Conservation (phyloP, 148 eudicot species). For the Vaccinium myrtillus region DNA sequence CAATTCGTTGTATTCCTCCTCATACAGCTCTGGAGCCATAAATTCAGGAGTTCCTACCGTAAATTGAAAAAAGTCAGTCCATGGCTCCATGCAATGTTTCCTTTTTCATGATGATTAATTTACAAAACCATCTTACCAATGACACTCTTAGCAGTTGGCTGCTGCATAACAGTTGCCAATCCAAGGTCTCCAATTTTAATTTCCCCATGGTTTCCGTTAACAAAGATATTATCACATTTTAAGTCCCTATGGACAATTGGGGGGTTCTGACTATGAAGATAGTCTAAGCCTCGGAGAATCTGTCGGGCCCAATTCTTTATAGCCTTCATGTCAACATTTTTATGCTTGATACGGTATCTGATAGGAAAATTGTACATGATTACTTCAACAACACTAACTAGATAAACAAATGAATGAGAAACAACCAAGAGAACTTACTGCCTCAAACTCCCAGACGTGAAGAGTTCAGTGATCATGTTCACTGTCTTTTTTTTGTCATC, state of each 20-base stretch:
- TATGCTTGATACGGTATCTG: slow-evolving; percentile 81
- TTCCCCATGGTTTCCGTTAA: slow-evolving; percentile 88
- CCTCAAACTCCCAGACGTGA: slow-evolving; percentile 89
- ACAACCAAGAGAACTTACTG: slow-evolving; percentile 50
- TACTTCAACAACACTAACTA: background rate
- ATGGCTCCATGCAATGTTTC: background rate
- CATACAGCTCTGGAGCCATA: slow-evolving; percentile 96
- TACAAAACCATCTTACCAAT: slow-evolving; percentile 45
- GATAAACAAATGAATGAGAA: background rate
- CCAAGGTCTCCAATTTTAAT: slow-evolving; percentile 92
- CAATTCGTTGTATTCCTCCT: slow-evolving; percentile 83
- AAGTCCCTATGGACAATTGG: slow-evolving; percentile 80
- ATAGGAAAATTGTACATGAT: slow-evolving; percentile 8
- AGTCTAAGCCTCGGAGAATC: slow-evolving; percentile 73
- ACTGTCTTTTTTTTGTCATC: slow-evolving; percentile 82
- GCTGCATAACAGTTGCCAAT: slow-evolving; percentile 78
- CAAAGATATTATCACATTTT: slow-evolving; percentile 89
- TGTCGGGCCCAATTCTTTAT: slow-evolving; percentile 95
- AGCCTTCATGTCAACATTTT: slow-evolving; percentile 84
- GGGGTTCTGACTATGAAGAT: slow-evolving; percentile 82
- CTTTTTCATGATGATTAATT: background rate
- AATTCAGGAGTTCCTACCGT: slow-evolving; percentile 78
- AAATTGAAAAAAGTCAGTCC: slow-evolving; percentile 17
- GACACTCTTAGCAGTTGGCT: slow-evolving; percentile 71
- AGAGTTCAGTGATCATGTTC: slow-evolving; percentile 92